Evolutionary conservation across 2,329 filamentous ascomycete genomes (phyloP).

Genomic region (Fusarium sp.): DNA sequence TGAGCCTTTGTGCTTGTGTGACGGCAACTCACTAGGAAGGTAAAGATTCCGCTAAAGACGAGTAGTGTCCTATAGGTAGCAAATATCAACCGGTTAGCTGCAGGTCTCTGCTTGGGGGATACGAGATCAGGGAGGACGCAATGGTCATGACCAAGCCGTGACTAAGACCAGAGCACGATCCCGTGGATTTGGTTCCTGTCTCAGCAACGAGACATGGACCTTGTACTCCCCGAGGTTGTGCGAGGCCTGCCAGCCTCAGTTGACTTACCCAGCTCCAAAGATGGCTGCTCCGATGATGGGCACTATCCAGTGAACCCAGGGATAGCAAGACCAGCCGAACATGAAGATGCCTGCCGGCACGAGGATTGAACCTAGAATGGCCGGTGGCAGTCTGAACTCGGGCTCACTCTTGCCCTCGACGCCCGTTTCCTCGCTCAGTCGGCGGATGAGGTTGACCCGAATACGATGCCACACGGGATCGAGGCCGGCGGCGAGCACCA

Average conservation of each 20-base stretch:
- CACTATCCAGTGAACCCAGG: conserved; percentile 80
- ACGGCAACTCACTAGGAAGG: conserved; percentile 76
- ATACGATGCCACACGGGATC: conserved; percentile 76
- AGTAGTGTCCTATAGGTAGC: conserved; percentile 72
- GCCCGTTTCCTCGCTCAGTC: conserved; percentile 64
- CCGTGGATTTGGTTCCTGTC: conserved; percentile 28
- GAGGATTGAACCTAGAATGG: conserved; percentile 78
- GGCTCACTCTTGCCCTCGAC: conserved; percentile 76
- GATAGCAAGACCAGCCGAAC: conserved; percentile 87
- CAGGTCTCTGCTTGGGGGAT: conserved; percentile 30
- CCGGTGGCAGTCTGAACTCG: conserved; percentile 85
- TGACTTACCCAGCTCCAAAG: conserved; percentile 76
- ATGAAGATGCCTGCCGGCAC: conserved; percentile 87
- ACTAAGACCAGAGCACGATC: conserved; percentile 40
- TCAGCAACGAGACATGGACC: conserved; percentile 17
- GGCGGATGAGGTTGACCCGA: conserved; percentile 67
- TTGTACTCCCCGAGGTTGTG: conserved; percentile 1
- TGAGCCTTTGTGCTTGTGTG: conserved; percentile 24
- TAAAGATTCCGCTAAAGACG: conserved; percentile 87
- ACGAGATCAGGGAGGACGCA: conserved; percentile 35
- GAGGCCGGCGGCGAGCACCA: conserved; percentile 71
- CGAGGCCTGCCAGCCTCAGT: conserved; percentile 11
- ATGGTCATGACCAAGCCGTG: conserved; percentile 49
- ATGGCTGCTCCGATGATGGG: conserved; percentile 79
- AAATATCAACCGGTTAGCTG: conserved; percentile 44